Evolutionary conservation across 2,329 filamentous ascomycete genomes (phyloP), one percentile per base, ranked within the genome.

Genomic region (Elsinoe arachidis): DNA sequence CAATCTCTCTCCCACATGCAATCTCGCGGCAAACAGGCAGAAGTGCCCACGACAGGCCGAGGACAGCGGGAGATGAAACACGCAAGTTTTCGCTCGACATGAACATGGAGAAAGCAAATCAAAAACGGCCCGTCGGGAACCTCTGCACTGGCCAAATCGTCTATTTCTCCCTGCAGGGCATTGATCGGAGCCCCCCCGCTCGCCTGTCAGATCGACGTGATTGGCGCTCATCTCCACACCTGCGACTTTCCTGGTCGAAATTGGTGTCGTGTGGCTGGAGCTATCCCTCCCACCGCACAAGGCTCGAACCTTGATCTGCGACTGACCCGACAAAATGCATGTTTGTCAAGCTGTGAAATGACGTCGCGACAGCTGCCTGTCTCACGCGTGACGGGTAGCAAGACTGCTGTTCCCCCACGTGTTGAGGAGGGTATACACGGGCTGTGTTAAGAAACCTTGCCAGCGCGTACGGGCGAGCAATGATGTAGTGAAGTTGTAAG

Each of bases 221-320:
- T 53, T 53, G 49, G 49, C 26, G 30, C 17, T 52, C 47, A 52
- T 52, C 47, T 52, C 47, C 47, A 52, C 47, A 30, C 26, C 26
- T 30, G 26, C 26, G 26, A 9, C 26, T 30, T 26, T 26, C 23
- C 23, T 26, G 23, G 23, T 26, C 23, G 23, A 26, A 26, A 26
- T 26, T 26, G 23, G 23, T 26, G 23, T 26, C 23, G 23, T 26
- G 23, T 26, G 23, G 23, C 23, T 26, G 23, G 23, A 26, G 26
- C 26, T 30, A 30, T 30, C 26, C 26, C 26, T 30, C 4, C 5
- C 26, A 30, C 26, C 26, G 44, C 26, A 26, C 39, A 9, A 43
- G 39, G 43, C 26, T 19, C 30, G 19, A 51, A 51, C 46, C 30
- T 51, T 35, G 33, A 51, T 34, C 46, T 51, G 26, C 46, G 5